Evolutionary conservation across 208 protist genomes (phyloP), one percentile per base, ranked within the genome.

Genomic region (Zelonia costaricensis): DNA sequence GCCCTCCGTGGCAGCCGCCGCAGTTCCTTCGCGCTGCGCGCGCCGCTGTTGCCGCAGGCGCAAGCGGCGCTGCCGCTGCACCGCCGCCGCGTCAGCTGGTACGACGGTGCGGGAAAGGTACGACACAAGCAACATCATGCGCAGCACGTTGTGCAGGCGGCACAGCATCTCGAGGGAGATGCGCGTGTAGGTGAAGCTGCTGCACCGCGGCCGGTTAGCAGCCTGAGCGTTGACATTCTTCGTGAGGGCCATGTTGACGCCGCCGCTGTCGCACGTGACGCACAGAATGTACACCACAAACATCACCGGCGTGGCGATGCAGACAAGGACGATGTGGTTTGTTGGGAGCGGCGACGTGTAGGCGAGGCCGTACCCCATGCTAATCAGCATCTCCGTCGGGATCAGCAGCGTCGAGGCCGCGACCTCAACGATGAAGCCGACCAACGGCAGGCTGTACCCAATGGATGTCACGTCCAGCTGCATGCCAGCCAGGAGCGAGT

Each of bases 281-380:
- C 55, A 20, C 13, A 84, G 55, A 18, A 80, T 52, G 36, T 73
- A 62, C 5, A 66, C 28, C 31, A 78, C 47, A 40, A 86, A 83
- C 35, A 61, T 52, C 12, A 51, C 60, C 13, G 74, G 40, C n/a
- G 71, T 81, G 44, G 51, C 42, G 23, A 85, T 7, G 53, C 47
- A 43, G 18, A 78, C 57, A 2, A 78, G 53, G 0, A 86, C 33
- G 36, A 76, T 76, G 27, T 80, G 57, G 18, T 47, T 61, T 0
- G 70, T 74, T 8, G 75, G 65, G 0, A 82, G 53, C 4, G 43
- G 40, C 0, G 64, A 20, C 1, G 62, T 68, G 64, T 78, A 86
- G 12, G 81, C 81, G n/a, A 81, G 65, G 1, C 84, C 84, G 79
- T 78, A 91, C 1, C 80, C 84, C 55, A 91, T 52, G 10, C 62